Percentiles rank a stretch among this genome's conserved stretches.
Conservation (phyloP, 192 early-diverging fungal genomes). For the Backusella macrospora region DNA sequence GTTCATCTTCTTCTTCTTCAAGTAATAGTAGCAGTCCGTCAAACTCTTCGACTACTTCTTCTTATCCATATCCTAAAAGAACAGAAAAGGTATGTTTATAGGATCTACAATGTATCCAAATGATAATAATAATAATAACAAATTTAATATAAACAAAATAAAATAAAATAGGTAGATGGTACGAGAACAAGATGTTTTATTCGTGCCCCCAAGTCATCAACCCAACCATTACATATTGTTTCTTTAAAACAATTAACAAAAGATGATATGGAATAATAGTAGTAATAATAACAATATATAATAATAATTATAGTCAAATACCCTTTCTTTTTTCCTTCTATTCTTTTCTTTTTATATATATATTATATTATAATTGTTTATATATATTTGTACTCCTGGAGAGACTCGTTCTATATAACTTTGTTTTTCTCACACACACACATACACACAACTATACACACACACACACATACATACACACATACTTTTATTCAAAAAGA, state of each 20-base stretch:
- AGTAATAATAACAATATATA: background rate
- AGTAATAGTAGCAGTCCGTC: background rate
- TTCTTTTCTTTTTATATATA: background rate
- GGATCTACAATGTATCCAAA: background rate
- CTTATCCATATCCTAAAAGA: constrained; percentile 13
- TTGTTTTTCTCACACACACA: background rate
- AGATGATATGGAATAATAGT: constrained; percentile 2
- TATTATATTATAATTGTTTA: background rate
- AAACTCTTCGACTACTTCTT: background rate
- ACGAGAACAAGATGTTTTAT: constrained; percentile 23
- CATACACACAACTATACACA: too few species aligned
- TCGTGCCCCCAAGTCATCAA: constrained; percentile 13
- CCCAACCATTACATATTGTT: constrained; percentile 17
- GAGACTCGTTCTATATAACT: background rate
- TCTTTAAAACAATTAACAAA: constrained; percentile 13
- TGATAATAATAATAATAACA: background rate
- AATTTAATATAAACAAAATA: constrained; percentile 6
- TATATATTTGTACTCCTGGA: constrained; percentile 4
- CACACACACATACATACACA: background rate
- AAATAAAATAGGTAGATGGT: background rate
- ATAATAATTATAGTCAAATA: background rate
- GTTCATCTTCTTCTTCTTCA: background rate
- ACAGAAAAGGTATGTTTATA: constrained; percentile 9
- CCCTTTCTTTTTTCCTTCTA: background rate
- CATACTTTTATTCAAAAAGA: too few species aligned